Evolutionary conservation across 805 yeast genomes (phyloP), one percentile per base, ranked within the genome.

Genomic region (Ogataea methanolica): DNA sequence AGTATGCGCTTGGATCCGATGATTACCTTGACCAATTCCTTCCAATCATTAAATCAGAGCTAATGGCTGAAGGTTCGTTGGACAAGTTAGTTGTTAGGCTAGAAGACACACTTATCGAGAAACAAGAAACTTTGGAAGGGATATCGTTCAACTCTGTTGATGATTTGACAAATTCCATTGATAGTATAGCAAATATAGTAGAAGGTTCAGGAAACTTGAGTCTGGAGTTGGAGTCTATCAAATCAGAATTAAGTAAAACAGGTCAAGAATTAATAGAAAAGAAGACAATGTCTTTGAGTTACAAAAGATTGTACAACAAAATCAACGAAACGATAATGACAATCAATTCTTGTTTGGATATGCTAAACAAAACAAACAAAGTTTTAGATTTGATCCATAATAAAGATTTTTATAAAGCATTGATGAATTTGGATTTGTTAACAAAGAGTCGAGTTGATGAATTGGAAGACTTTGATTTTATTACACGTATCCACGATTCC

Each of bases 341-440:
- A 19, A 78, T 92, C 34, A 80, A 78, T 46, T 74, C 82, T 43
- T 85, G 96, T 55, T 71, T 91, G 22, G 89, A 85, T 53, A 91
- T 91, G 9, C 73, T 92, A 46, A 96, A 91, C 59, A 76, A 86
- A 55, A 86, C 96, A 15, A 91, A 90, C 66, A 86, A 83, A 58
- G 87, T 90, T 42, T 88, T 89, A 61, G 91, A 87, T 36, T 71
- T 91, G 60, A 85, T 89, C 51, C 78, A 82, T 45, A 81, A 80
- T 49, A 81, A 82, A 57, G 82, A 83, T 56, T 88, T 87, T 57
- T 91, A 88, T 63, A 86, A 86, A 50, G 97, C 97, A 0, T 77
- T 94, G 56, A 88, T 89, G 63, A 79, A 85, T 55, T 70, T 90
- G 44, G 91, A 89, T 50, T 89, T 83, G 58, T 71, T 92, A 52